A percentile compares a stretch with the other conserved stretches of the same genome.
phyloP scores from a whole-genome alignment of 331 rosid species.

The Malus hybrid region DNA sequence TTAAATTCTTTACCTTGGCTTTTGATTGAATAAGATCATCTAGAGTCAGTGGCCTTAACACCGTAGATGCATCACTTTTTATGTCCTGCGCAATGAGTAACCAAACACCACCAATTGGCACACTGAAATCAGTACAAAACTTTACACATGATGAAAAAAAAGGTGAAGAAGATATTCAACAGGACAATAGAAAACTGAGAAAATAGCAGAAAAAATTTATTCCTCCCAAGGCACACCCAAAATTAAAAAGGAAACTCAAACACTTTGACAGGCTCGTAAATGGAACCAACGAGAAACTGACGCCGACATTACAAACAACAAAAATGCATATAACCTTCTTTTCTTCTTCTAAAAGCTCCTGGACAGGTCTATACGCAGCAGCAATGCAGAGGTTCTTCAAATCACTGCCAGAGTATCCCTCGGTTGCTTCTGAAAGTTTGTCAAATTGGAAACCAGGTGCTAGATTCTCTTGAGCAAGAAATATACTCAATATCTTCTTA shows the following conservation, averaged over 20 bases:
- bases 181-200: background rate
- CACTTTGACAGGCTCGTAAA: background rate
- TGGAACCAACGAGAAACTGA: background rate
- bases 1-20: conserved; percentile 48
- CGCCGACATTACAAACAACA: background rate
- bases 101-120: background rate
- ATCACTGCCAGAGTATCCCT: conserved; percentile 98
- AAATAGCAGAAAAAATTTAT: background rate
- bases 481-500: conserved; percentile 78
- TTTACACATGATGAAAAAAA: background rate
- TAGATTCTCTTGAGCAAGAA: conserved; percentile 75
- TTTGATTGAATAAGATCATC: conserved; percentile 84
- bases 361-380: conserved; percentile 94
- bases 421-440: conserved; percentile 73
- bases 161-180: background rate
- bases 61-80: conserved; percentile 13
- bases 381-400: conserved; percentile 97
- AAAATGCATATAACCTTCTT: conserved; percentile 35
- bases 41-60: conserved; percentile 51
- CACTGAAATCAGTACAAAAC: background rate
- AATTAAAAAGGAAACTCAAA: background rate
- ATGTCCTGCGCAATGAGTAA: conserved; percentile 31
- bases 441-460: conserved; percentile 57
- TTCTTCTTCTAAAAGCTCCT: conserved; percentile 81
- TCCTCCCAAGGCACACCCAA: background rate